Base-by-base conservation (phyloP, 371 early-diverging fungal species). In the Rhizopus microsporus region DNA sequence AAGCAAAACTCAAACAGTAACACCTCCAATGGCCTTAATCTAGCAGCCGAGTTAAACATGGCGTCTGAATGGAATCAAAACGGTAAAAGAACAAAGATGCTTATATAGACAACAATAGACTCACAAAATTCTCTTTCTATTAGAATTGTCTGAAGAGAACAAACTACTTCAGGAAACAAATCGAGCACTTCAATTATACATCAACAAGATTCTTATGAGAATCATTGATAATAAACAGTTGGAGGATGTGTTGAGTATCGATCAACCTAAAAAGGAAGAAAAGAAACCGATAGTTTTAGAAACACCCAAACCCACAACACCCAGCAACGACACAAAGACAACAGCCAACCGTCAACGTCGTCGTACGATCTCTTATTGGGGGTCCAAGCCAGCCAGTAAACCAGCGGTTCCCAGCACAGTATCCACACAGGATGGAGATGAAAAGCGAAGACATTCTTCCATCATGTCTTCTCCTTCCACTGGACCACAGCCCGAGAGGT, bases 31-130 rank as follows among this genome's bases (percentile, higher is more conserved):
- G 69, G 65, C 7, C 43, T 82, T 52, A 83, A 80, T 52, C 58
- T 88, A 42, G 84, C 86, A 7, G 81, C 84, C 16, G 88, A 88
- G 64, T 65, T 88, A 32, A 71, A 69, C 51, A 71, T 69, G 54
- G 86, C 80, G 16, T 71, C 67, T 3, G 67, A 66, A 40, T 61
- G 67, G 61, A 59, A 59, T 49, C 57, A 58, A 54, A 65, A 60
- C 23, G 60, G 51, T 8, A 30, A 51, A 7, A 60, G 60, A 49
- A 47, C 54, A 52, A 54, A 54, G 3, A 61, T 61, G 59, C 16
- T 35, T 32, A 37, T 46, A 7, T 37, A 23, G 7, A 10, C 12
- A 47, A 47, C 12, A 40, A 38, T 17, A 44, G 32, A 31, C 13
- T 37, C 15, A 38, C 33, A 23, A 35, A 12, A 34, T 10, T 31